Percentiles rank a stretch among this genome's conserved stretches.
These are phyloP conservation scores for Acephala macrosclerotiorum DNA, from an alignment of 2,329 filamentous ascomycete species.

Conservation along the genomic window DNA sequence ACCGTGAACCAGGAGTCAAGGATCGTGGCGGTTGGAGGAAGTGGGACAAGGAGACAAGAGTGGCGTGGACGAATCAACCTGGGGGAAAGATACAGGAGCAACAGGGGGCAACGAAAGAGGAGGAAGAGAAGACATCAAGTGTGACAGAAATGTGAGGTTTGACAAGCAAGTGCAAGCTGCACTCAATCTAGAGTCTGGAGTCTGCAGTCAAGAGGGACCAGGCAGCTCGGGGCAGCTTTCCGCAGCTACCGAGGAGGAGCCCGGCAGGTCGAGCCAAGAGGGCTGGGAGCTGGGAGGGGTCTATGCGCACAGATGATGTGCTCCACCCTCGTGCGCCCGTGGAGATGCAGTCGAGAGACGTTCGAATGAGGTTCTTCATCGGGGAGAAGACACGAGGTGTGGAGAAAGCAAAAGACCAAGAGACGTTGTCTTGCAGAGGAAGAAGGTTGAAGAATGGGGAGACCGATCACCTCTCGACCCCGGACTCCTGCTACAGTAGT, in stretches of 20 bases:
- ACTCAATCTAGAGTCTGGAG: not conserved
- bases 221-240: not conserved
- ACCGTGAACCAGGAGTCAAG: not conserved
- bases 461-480: not conserved
- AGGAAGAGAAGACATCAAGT: not conserved
- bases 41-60: not conserved
- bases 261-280: not conserved
- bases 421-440: not conserved
- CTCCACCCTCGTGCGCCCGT: not conserved
- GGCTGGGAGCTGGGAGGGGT: not conserved
- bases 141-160: not conserved
- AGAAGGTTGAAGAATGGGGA: not conserved
- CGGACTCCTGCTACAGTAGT: not conserved
- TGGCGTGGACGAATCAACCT: not conserved
- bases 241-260: conserved; percentile 1
- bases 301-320: not conserved
- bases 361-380: not conserved
- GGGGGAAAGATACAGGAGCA: not conserved
- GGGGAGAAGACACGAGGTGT: not conserved
- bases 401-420: not conserved
- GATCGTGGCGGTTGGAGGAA: not conserved
- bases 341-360: not conserved
- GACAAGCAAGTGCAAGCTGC: not conserved
- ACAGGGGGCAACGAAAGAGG: not conserved
- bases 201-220: not conserved